Conservation (phyloP, 2,329 filamentous ascomycete species). For the Trichoderma sp. region DNA sequence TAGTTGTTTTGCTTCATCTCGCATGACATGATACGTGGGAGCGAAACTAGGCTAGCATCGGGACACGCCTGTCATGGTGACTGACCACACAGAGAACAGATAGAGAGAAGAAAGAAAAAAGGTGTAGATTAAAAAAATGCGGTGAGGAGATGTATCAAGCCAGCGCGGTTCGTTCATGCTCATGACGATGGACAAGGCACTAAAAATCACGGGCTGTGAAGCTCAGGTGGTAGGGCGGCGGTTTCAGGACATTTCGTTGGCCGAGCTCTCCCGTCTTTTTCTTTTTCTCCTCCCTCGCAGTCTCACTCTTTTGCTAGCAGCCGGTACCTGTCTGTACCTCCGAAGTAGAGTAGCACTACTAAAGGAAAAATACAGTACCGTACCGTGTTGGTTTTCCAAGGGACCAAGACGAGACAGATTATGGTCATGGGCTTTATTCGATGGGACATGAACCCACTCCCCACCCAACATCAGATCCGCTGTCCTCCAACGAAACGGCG, state of each 20-base stretch:
- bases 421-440: neutral
- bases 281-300: neutral
- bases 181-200: slow-evolving; percentile 13
- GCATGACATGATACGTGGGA: slow-evolving; percentile 16
- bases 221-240: neutral
- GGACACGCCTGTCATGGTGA: slow-evolving; percentile 12
- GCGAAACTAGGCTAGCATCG: slow-evolving; percentile 23
- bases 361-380: neutral
- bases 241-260: slow-evolving; percentile 9
- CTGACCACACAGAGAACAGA: neutral
- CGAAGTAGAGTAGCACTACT: neutral
- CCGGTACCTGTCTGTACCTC: neutral
- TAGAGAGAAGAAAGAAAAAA: neutral
- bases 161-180: slow-evolving; percentile 7
- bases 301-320: neutral
- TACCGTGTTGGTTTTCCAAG: neutral
- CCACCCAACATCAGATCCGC: neutral
- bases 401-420: neutral
- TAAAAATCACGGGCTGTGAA: neutral
- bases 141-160: slow-evolving; percentile 20
- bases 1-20: slow-evolving; percentile 17
- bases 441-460: neutral
- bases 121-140: slow-evolving; percentile 18
- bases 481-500: neutral
- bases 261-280: neutral